Conservation (phyloP, 2,329 filamentous ascomycete genomes). For the Fusarium neocosmosporiellum region DNA sequence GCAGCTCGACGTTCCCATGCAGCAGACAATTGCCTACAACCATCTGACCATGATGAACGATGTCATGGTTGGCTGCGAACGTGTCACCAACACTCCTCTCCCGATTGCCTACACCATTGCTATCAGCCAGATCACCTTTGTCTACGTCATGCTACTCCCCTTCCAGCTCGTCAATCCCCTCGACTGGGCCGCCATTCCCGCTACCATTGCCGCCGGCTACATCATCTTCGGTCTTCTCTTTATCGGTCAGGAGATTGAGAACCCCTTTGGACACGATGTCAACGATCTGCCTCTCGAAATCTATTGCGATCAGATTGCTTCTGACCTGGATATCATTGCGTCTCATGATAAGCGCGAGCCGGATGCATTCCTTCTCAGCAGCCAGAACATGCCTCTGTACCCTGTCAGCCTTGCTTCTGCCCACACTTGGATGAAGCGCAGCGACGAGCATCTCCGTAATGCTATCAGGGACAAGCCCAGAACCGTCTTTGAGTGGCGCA, state of each 20-base stretch:
- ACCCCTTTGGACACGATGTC: constrained; percentile 85
- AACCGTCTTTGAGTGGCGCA: constrained; percentile 50
- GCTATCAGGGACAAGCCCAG: constrained; percentile 55
- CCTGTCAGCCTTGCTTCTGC: constrained; percentile 60
- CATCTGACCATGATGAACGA: constrained; percentile 76
- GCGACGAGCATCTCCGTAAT: constrained; percentile 53
- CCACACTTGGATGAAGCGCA: constrained; percentile 53
- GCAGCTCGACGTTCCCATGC: constrained; percentile 66
- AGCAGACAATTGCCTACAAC: constrained; percentile 71
- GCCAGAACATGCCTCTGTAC: constrained; percentile 65
- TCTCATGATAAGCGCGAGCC: constrained; percentile 55
- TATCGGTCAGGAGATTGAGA: constrained; percentile 86
- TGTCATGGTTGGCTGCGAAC: constrained; percentile 76
- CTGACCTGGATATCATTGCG: constrained; percentile 80
- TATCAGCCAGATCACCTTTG: constrained; percentile 87
- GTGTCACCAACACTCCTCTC: constrained; percentile 83
- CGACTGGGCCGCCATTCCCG: constrained; percentile 81
- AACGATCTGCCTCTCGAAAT: constrained; percentile 83
- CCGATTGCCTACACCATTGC: constrained; percentile 86
- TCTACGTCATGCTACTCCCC: constrained; percentile 83
- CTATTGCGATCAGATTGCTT: constrained; percentile 79
- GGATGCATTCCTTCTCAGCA: constrained; percentile 47
- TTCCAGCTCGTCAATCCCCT: constrained; percentile 79
- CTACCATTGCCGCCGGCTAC: constrained; percentile 77
- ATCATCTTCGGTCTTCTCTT: constrained; percentile 81